A percentile compares a stretch with the other conserved stretches of the same genome.
These are phyloP conservation scores for Sclerotinia nivalis DNA, from an alignment of 2,329 filamentous ascomycete species.

Conservation along the genomic window DNA sequence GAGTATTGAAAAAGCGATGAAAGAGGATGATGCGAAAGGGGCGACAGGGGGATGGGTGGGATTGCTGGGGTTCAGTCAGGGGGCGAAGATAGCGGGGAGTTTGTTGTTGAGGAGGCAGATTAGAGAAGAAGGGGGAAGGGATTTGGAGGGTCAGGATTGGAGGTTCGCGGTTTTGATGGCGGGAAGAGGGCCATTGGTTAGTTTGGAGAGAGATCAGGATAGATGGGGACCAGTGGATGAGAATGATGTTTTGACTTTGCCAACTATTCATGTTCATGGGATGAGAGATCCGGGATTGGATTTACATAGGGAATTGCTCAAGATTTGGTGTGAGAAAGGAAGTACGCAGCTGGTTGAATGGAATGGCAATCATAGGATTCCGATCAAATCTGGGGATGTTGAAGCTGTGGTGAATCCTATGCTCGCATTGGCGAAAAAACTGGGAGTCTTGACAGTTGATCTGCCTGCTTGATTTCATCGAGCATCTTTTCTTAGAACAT, in stretches of 20 bases:
- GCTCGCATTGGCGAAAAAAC: conserved; percentile 9
- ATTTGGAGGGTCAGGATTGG: conserved; percentile 42
- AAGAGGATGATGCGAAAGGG: conserved; percentile 52
- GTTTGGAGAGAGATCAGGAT: conserved; percentile 43
- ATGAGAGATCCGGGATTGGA: conserved; percentile 59
- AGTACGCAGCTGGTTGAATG: conserved; percentile 65
- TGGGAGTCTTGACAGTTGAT: conserved; percentile 18
- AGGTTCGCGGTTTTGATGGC: conserved; percentile 64
- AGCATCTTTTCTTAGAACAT: not conserved
- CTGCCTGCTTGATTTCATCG: not conserved
- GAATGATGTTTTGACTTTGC: conserved; percentile 50
- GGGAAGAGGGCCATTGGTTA: conserved; percentile 60
- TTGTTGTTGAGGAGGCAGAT: conserved; percentile 61
- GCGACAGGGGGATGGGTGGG: conserved; percentile 56
- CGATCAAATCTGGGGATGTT: conserved; percentile 68
- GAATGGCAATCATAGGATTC: conserved; percentile 71
- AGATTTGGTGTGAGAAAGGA: conserved; percentile 59
- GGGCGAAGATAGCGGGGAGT: conserved; percentile 61
- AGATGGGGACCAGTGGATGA: conserved; percentile 43
- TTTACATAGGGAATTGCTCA: conserved; percentile 56
- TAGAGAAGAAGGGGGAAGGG: conserved; percentile 17
- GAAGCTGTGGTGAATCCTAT: conserved; percentile 55
- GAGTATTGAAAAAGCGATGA: conserved; percentile 51
- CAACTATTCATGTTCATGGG: conserved; percentile 70
- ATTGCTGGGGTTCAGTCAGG: conserved; percentile 67